Conservation (phyloP, 169 alveolate genomes). For the Cryptosporidium xiaoi region DNA sequence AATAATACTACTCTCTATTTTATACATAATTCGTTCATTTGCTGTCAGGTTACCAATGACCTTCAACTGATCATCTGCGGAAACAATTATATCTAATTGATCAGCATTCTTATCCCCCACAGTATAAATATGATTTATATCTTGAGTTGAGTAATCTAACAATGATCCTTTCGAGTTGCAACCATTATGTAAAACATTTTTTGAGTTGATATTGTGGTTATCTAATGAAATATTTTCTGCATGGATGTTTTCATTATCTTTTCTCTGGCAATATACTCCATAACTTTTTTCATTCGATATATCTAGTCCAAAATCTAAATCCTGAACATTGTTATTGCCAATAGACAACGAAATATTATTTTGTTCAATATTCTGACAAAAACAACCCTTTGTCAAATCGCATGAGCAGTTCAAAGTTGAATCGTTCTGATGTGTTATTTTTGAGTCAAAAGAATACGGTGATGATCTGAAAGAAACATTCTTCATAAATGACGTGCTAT, state of each 20-base stretch:
- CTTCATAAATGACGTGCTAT: not conserved
- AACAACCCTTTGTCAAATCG: constrained; percentile 18
- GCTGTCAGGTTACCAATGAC: constrained; percentile 8
- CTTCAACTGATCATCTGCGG: constrained; percentile 15
- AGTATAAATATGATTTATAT: constrained; percentile 2
- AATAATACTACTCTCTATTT: not conserved
- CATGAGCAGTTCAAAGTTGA: constrained; percentile 30
- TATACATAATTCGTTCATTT: constrained; percentile 8
- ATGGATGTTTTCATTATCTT: constrained; percentile 1
- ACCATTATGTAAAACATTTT: not conserved
- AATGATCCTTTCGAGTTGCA: constrained; percentile 7
- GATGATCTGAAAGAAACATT: constrained; percentile 32
- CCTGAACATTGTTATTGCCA: not conserved
- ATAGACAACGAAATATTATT: not conserved
- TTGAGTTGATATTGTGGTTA: not conserved
- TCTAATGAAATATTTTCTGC: constrained; percentile 14
- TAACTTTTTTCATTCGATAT: not conserved
- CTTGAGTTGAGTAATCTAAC: constrained; percentile 9
- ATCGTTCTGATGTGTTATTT: not conserved
- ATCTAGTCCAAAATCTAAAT: not conserved
- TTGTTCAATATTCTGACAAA: constrained; percentile 11
- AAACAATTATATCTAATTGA: not conserved
- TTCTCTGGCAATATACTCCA: not conserved
- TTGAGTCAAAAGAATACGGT: constrained; percentile 26
- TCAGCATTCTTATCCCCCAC: not conserved